phyloP scores from a whole-genome alignment of 208 protist species.

The Trypanosoma brucei region DNA sequence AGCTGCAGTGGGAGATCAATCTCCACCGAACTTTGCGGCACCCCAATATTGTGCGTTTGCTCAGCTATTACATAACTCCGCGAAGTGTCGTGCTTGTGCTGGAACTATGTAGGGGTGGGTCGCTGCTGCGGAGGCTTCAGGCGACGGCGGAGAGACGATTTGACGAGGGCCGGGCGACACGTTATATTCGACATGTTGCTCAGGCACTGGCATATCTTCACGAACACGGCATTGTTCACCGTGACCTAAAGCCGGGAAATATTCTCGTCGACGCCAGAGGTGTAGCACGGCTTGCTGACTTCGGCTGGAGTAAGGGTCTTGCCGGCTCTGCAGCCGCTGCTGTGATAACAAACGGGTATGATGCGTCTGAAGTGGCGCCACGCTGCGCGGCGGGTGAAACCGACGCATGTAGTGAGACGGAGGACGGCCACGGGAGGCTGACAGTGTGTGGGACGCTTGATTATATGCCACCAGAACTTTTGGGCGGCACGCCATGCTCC shows the following conservation, averaged over 20 bases:
- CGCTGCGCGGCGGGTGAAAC: background rate
- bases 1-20: conserved; percentile 79
- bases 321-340: background rate
- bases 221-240: conserved; percentile 66
- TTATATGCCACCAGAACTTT: conserved; percentile 98
- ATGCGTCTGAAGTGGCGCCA: background rate
- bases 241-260: conserved; percentile 91
- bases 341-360: background rate
- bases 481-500: conserved; percentile 54
- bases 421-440: conserved; percentile 11
- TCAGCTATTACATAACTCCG: conserved; percentile 70
- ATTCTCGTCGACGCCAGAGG: conserved; percentile 67
- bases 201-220: conserved; percentile 74
- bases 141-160: conserved; percentile 24
- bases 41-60: conserved; percentile 74
- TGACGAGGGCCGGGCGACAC: conserved; percentile 44
- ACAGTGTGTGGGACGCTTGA: conserved; percentile 97
- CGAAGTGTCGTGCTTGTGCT: conserved; percentile 59
- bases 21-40: conserved; percentile 78
- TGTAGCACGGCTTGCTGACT: conserved; percentile 97
- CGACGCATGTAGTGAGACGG: background rate
- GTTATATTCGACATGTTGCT: conserved; percentile 64
- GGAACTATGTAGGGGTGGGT: conserved; percentile 66
- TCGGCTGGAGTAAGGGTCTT: conserved; percentile 94
- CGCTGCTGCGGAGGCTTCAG: conserved; percentile 41